Percentiles rank a stretch among this genome's conserved stretches.
Conservation (phyloP, 208 protist species). For the Angomonas desouzai region DNA sequence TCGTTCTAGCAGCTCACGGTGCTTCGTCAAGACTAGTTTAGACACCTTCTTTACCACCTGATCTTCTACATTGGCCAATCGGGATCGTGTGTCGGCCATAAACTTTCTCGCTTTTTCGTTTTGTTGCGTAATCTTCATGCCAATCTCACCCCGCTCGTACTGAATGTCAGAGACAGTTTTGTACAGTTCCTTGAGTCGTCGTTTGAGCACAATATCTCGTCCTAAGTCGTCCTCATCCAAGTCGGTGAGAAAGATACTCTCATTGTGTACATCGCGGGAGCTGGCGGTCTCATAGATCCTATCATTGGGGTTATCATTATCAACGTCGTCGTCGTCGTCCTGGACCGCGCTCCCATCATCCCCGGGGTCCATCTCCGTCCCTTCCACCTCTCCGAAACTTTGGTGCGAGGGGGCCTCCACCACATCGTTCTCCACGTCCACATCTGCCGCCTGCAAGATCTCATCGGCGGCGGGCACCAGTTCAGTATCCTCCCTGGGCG, state of each 20-base stretch:
- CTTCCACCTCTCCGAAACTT: slow-evolving; percentile 6
- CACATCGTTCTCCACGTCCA: background rate
- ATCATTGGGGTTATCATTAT: slow-evolving; percentile 15
- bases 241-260: slow-evolving; percentile 39
- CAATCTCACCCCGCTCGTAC: slow-evolving; percentile 25
- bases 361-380: slow-evolving; percentile 6
- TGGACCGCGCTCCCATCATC: slow-evolving; percentile 11
- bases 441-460: background rate
- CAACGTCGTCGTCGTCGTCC: slow-evolving; percentile 20
- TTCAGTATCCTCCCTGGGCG: slow-evolving; percentile 21
- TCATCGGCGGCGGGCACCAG: slow-evolving; percentile 12
- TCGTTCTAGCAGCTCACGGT: background rate
- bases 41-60: slow-evolving; percentile 26
- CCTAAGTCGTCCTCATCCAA: slow-evolving; percentile 20
- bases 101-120: slow-evolving; percentile 23
- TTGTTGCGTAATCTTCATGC: slow-evolving; percentile 24
- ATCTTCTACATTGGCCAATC: slow-evolving; percentile 17
- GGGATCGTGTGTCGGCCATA: slow-evolving; percentile 14
- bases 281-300: slow-evolving; percentile 21
- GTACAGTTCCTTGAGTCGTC: slow-evolving; percentile 32
- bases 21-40: slow-evolving; percentile 3
- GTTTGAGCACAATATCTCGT: slow-evolving; percentile 1
- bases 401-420: background rate
- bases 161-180: slow-evolving; percentile 34
- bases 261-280: slow-evolving; percentile 35